Conservation (phyloP, 306 rosid genomes). For the Corylus heterophylla region DNA sequence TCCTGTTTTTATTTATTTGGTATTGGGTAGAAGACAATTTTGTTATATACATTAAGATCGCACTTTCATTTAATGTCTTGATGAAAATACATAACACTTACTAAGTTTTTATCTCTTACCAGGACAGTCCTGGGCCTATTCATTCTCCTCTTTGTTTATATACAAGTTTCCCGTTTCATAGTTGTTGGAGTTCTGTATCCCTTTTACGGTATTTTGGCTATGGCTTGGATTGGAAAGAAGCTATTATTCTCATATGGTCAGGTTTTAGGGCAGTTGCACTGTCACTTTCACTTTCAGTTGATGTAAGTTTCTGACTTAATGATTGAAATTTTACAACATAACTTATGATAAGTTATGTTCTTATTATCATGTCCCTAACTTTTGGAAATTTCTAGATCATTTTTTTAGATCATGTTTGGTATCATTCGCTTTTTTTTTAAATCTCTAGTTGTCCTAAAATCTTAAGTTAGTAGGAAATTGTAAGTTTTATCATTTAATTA, state of each 20-base stretch:
- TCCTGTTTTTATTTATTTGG: background rate
- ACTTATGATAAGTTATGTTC: background rate
- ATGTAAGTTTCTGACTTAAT: too few species aligned
- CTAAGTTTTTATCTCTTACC: background rate
- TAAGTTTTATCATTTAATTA: too few species aligned
- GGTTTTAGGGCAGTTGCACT: conserved; percentile 97
- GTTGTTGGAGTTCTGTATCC: conserved; percentile 79
- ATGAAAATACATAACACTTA: background rate
- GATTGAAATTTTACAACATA: background rate
- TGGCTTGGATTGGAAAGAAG: conserved; percentile 98
- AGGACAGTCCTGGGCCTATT: conserved; percentile 85
- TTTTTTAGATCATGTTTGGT: background rate
- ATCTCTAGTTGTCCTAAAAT: too few species aligned
- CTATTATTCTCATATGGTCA: conserved; percentile 78
- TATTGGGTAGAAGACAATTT: background rate
- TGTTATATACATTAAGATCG: background rate
- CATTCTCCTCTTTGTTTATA: conserved; percentile 73
- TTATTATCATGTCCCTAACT: background rate
- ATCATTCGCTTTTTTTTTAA: background rate
- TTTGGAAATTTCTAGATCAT: background rate
- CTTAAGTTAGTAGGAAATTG: too few species aligned
- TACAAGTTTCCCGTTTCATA: conserved; percentile 73
- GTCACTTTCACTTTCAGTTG: conserved; percentile 85
- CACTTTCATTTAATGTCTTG: background rate
- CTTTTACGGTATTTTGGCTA: conserved; percentile 79